Conservation (phyloP, 371 early-diverging fungal species). For the Apophysomyces trapeziformis region DNA sequence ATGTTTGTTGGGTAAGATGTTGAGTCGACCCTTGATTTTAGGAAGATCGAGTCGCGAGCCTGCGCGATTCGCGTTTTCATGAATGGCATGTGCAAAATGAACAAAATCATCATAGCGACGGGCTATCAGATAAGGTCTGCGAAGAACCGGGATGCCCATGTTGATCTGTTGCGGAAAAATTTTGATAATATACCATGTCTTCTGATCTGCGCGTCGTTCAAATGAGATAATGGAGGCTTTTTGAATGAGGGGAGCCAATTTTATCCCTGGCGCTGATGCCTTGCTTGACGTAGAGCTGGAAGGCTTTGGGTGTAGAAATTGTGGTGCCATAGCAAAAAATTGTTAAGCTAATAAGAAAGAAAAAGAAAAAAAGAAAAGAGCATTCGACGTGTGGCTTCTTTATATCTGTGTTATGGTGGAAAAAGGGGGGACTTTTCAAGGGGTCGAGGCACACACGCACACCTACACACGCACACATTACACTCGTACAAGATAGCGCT, state of each 20-base stretch:
- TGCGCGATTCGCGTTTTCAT: slow-evolving; percentile 17
- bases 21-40: slow-evolving; percentile 22
- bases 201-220: slow-evolving; percentile 24
- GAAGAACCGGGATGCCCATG: slow-evolving; percentile 10
- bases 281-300: slow-evolving; percentile 15
- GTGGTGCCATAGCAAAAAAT: background rate
- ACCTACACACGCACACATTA: slow-evolving; percentile 1
- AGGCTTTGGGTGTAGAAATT: slow-evolving; percentile 4
- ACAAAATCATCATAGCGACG: slow-evolving; percentile 35
- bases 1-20: slow-evolving; percentile 25
- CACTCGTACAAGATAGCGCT: background rate
- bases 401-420: background rate
- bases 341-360: background rate
- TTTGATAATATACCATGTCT: slow-evolving; percentile 30
- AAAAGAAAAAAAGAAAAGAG: background rate
- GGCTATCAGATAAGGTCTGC: slow-evolving; percentile 27
- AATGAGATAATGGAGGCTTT: slow-evolving; percentile 24
- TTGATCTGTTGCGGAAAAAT: slow-evolving; percentile 23
- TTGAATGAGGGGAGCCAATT: slow-evolving; percentile 29
- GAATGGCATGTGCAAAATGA: slow-evolving; percentile 25
- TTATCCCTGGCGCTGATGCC: slow-evolving; percentile 20
- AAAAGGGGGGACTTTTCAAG: background rate
- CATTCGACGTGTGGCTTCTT: background rate
- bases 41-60: slow-evolving; percentile 21
- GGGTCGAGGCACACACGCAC: slow-evolving; percentile 7